Base-by-base conservation (phyloP, 768 basidiomycete genomes). In the Suillus paluster region DNA sequence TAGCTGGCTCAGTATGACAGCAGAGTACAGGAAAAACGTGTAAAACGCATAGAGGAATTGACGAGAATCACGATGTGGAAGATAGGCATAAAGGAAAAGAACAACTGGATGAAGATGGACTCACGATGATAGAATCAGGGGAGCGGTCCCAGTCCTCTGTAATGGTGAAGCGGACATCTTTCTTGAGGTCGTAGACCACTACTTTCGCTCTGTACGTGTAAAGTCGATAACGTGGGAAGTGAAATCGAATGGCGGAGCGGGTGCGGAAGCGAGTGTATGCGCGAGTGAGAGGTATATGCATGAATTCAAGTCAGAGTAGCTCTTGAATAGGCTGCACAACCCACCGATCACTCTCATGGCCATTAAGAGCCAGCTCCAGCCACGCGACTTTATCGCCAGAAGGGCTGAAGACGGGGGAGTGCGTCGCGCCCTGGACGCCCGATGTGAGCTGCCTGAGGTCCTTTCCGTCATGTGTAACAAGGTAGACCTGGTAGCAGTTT, bases 141-240 rank as follows among this genome's bases (percentile, higher is more conserved):
- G 91, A 92, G 27, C 92, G 85, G 72, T 97, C 94, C 96, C 95
- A 99, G 42, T 81, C 70, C 67, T 92, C 88, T 0, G 93, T 92
- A 57, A 94, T 77, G 0, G 88, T 91, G 69, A 83, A 91, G 33
- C 88, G 82, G 15, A 90, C 80, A n/a, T 85, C 76, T 63, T 83
- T 86, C 46, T 75, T 72, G 17, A 97, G 76, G 69, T 96, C 92
- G 68, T 89, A 92, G 10, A 95, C 83, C 46, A 94, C 86, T 52
- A 95, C 82, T 71, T 92, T 91, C 9, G 85, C 83, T 63, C 92
- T 92, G 64, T 0, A 45, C 59, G 25, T 10, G 9, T 39, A 21
- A 23, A 12, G 27, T 53, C 19, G 9, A 65, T 8, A 27, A 34
- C 30, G 14, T 34, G 64, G 52, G 57, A 52, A 11, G 9, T 30